Evolutionary conservation across 2,329 filamentous ascomycete species (phyloP), one percentile per base, ranked within the genome.

Genomic region (Aspergillus tamarii): DNA sequence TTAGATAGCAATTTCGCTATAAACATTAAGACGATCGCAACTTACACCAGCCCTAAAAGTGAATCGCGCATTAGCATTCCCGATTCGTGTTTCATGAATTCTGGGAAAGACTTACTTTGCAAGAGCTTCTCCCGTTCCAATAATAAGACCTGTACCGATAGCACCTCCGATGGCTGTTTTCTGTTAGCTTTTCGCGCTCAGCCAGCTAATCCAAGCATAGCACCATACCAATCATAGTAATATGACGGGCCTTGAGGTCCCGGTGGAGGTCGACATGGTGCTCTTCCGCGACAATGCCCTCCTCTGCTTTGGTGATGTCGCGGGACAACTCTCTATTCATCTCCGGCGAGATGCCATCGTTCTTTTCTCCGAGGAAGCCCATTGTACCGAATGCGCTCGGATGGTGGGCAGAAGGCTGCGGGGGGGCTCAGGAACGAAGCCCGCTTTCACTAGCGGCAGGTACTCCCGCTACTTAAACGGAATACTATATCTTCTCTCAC

Each of bases 131-230:
- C 79, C 78, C 14, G 78, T 80, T 67, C 78, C 77, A 55, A 75
- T 79, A 64, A 81, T 77, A 50, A 81, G 67, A 58, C 79, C 79
- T 32, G 78, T 81, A 57, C 79, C 79, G 63, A 81, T 79, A 12
- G 79, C 78, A 68, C 78, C 78, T 59, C 78, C 78, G 52, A 81
- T 80, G 4, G 78, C 75, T 76, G 59, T 19, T 11, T 5, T 16
- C 5, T 48, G 60, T 73, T 55, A 74, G 66, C 23, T 59, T 57
- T 41, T 21, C 39, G n/a, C 11, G 26, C 23, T 26, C 19, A 19
- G 32, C 19, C 46, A 21, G 26, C 28, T 2, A 1, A 2, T 3
- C 14, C 11, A 26, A 21, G 21, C 2, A 16, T 2, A 7, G 16
- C 32, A 19, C 10, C 67, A n/a, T 71, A 77, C 73, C 78, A 71